A percentile compares a stretch with the other conserved stretches of the same genome.
phyloP scores from a whole-genome alignment of 805 yeast species.

The Candida orba region DNA sequence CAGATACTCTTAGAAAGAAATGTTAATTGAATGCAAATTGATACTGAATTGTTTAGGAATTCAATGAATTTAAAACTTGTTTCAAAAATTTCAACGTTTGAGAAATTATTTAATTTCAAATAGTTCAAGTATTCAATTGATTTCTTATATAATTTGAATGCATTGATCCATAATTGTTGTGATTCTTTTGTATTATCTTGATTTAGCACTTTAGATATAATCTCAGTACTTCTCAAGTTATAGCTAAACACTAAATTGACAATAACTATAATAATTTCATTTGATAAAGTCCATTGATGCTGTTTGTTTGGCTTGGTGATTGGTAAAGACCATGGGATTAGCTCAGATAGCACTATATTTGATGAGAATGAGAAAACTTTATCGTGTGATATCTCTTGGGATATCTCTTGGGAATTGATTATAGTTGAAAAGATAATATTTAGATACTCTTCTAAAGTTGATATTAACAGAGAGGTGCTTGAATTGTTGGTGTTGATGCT shows the following conservation, averaged over 20 bases:
- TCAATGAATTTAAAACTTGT: slow-evolving; percentile 5
- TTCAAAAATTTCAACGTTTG: slow-evolving; percentile 4
- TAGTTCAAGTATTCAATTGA: slow-evolving; percentile 13
- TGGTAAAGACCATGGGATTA: slow-evolving; percentile 15
- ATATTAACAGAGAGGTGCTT: slow-evolving; percentile 5
- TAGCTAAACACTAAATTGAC: slow-evolving; percentile 11
- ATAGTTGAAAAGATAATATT: slow-evolving; percentile 2
- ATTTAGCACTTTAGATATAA: slow-evolving; percentile 2
- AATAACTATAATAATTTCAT: slow-evolving; percentile 15
- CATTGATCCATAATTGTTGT: slow-evolving; percentile 11
- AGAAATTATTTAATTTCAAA: slow-evolving; percentile 1
- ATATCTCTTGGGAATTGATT: background rate
- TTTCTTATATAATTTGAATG: slow-evolving; percentile 16
- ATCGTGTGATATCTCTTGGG: background rate
- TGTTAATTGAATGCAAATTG: slow-evolving; percentile 24
- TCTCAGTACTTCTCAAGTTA: slow-evolving; percentile 9
- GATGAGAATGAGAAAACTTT: background rate
- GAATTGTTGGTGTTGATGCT: background rate
- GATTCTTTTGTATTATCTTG: background rate
- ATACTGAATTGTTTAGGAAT: slow-evolving; percentile 9
- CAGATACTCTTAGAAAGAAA: slow-evolving; percentile 25
- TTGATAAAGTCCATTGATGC: slow-evolving; percentile 13
- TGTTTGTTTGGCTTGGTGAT: background rate
- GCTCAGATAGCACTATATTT: background rate
- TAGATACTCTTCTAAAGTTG: slow-evolving; percentile 9